Percentiles rank a stretch among this genome's conserved stretches.
phyloP scores from a whole-genome alignment of 2,329 filamentous ascomycete genomes.

The Beauveria sp. region DNA sequence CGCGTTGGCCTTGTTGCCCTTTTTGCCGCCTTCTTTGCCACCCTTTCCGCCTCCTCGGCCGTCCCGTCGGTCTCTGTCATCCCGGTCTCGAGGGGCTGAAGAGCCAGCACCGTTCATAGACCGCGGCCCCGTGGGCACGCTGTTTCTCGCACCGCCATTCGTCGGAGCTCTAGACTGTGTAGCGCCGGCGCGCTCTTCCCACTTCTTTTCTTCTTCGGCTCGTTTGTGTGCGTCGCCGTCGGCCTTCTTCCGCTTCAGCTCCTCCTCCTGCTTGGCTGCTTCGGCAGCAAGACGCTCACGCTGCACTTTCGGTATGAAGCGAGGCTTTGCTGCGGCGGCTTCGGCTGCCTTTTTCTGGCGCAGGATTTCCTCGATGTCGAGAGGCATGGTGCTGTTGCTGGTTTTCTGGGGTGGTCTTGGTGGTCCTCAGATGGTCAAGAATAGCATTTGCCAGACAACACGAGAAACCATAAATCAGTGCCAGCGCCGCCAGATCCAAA shows the following conservation, averaged over 20 bases:
- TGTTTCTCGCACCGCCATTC: constrained; percentile 17
- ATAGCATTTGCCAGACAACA: constrained; percentile 1
- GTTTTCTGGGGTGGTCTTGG: background rate
- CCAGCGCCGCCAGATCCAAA: constrained; percentile 5
- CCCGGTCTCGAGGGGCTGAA: constrained; percentile 23
- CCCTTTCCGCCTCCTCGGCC: constrained; percentile 31
- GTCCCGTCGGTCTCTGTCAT: constrained; percentile 39
- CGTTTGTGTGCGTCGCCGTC: constrained; percentile 61
- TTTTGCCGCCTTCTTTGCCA: constrained; percentile 25
- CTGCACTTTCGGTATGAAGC: constrained; percentile 77
- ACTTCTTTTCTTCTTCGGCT: constrained; percentile 51
- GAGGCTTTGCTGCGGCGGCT: constrained; percentile 77
- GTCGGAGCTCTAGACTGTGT: constrained; percentile 18
- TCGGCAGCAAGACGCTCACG: constrained; percentile 74
- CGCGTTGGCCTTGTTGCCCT: constrained; percentile 26
- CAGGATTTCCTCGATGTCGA: constrained; percentile 80
- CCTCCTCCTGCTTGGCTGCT: constrained; percentile 63
- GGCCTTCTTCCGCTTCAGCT: constrained; percentile 42
- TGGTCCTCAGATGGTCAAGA: background rate
- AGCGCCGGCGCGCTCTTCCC: constrained; percentile 22
- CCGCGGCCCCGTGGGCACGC: constrained; percentile 61
- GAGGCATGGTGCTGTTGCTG: constrained; percentile 25
- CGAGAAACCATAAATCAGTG: constrained; percentile 3
- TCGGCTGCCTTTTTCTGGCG: constrained; percentile 81
- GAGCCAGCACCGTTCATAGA: constrained; percentile 38